A percentile compares a stretch with the other conserved stretches of the same genome.
These are phyloP conservation scores for Austropuccinia psidii DNA, from an alignment of 1,284 basidiomycete species.

Conservation along the genomic window DNA sequence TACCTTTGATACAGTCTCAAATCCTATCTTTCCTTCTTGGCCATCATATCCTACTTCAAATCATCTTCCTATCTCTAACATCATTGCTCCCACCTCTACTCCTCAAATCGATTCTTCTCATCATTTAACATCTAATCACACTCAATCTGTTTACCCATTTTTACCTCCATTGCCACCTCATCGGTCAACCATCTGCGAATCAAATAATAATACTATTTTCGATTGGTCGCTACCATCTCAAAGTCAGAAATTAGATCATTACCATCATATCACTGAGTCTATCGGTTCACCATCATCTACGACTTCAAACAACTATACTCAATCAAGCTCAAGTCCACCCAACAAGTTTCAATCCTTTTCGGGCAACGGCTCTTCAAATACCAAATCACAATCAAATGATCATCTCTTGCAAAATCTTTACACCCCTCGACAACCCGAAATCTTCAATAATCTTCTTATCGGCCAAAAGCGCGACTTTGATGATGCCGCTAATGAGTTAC, in stretches of 20 bases:
- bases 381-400: neutral
- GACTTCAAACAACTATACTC: neutral
- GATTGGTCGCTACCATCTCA: neutral
- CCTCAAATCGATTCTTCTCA: neutral
- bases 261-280: neutral
- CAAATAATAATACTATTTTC: neutral
- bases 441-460: neutral
- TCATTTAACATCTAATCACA: neutral
- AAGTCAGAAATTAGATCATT: neutral
- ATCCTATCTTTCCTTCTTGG: neutral
- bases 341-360: neutral
- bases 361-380: neutral
- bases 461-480: conserved; percentile 29
- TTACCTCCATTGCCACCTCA: neutral
- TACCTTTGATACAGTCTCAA: no score
- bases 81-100: neutral
- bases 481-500: conserved; percentile 16
- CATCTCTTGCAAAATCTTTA: conserved; percentile 4
- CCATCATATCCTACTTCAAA: neutral
- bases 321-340: conserved; percentile 7
- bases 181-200: neutral
- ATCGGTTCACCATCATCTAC: neutral
- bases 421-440: neutral
- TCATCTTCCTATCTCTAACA: neutral
- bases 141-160: neutral